These are phyloP conservation scores for Hirschioporus abietinus DNA, from an alignment of 768 basidiomycete genomes.

Conservation along the genomic window DNA sequence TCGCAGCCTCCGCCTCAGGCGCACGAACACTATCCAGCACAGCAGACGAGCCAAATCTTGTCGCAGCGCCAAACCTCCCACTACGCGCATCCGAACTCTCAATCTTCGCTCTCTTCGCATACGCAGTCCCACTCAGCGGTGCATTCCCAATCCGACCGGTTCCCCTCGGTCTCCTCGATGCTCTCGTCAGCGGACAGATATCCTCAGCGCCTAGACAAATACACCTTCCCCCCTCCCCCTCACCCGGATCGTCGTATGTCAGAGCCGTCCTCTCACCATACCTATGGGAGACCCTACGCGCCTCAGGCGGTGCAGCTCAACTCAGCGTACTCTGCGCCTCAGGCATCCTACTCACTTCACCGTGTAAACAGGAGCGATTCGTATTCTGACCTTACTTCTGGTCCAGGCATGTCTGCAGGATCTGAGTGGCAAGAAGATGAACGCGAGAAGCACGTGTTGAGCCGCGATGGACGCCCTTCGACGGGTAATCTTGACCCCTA, in stretches of 20 bases:
- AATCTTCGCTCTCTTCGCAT: neutral
- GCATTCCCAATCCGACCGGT: neutral
- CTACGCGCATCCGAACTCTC: neutral
- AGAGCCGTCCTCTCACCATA: neutral
- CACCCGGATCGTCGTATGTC: neutral
- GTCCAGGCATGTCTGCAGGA: neutral
- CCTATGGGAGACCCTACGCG: neutral
- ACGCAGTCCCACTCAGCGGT: neutral
- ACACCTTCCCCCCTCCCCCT: neutral
- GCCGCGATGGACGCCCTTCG: neutral
- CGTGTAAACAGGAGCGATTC: neutral
- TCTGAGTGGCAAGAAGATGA: neutral
- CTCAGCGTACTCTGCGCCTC: neutral
- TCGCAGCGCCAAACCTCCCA: neutral
- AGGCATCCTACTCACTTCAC: neutral
- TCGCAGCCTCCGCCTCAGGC: neutral
- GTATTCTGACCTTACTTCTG: neutral
- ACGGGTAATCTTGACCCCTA: conserved; percentile 1
- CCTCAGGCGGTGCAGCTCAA: neutral
- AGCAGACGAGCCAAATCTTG: neutral
- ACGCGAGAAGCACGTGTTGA: neutral
- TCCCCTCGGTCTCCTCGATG: neutral
- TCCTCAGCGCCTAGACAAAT: neutral
- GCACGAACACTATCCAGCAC: neutral
- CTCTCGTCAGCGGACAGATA: neutral